Conservation (phyloP, 2,329 filamentous ascomycete species). For the Cladosporium phlei region DNA sequence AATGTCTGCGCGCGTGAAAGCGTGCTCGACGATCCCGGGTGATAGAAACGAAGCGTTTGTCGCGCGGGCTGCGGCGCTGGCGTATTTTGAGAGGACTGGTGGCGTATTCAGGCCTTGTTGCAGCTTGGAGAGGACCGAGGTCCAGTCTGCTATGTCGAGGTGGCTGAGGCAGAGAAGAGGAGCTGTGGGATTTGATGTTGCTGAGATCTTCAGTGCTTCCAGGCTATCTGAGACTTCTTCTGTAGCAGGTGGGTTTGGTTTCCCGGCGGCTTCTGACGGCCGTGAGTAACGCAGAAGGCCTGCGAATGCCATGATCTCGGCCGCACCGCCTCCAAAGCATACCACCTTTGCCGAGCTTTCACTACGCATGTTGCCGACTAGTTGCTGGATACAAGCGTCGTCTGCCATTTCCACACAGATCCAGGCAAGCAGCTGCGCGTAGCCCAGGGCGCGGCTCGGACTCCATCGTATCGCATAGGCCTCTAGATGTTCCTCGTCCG, state of each 20-base stretch:
- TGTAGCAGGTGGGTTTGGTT: conserved; percentile 15
- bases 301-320: conserved; percentile 61
- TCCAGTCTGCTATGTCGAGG: conserved; percentile 61
- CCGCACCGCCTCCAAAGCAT: conserved; percentile 61
- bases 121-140: conserved; percentile 56
- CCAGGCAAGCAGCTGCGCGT: conserved; percentile 55
- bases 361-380: neutral
- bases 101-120: conserved; percentile 51
- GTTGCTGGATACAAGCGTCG: neutral
- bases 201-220: neutral
- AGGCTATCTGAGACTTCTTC: conserved; percentile 56
- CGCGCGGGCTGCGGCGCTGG: conserved; percentile 41
- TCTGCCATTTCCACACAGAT: conserved; percentile 28
- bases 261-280: conserved; percentile 8
- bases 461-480: conserved; percentile 91
- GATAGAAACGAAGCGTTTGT: conserved; percentile 37
- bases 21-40: conserved; percentile 30
- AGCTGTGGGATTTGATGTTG: neutral
- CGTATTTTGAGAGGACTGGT: conserved; percentile 43
- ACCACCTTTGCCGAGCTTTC: conserved; percentile 37
- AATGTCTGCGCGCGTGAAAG: conserved; percentile 50
- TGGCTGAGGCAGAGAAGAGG: neutral
- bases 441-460: conserved; percentile 76
- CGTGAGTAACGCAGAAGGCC: conserved; percentile 39
- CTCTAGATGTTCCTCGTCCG: conserved; percentile 62